Conservation (phyloP, 768 basidiomycete genomes). For the Tephrocybe sp. region DNA sequence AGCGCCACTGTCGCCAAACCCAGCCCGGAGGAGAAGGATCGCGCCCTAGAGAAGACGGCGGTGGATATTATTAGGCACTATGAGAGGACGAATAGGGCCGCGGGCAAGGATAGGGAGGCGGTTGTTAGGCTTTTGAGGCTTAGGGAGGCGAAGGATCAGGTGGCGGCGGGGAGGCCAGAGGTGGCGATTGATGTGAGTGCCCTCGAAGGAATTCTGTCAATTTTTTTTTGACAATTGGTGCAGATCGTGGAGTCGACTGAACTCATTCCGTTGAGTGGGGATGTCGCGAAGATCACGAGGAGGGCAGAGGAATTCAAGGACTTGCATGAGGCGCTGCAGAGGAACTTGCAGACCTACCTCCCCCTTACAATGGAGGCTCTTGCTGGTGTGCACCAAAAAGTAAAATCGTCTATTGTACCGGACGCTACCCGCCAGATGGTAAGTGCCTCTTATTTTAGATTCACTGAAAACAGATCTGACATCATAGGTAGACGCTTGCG, state of each 20-base stretch:
- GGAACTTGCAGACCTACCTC: conserved; percentile 87
- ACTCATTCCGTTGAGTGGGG: conserved; percentile 84
- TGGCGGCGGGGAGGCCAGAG: conserved; percentile 71
- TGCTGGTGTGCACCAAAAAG: conserved; percentile 74
- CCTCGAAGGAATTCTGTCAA: neutral
- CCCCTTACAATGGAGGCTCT: conserved; percentile 92
- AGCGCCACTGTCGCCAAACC: conserved; percentile 80
- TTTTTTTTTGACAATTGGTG: neutral
- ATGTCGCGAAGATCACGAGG: conserved; percentile 81
- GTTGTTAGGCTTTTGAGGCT: conserved; percentile 76
- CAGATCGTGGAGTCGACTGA: conserved; percentile 87
- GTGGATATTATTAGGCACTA: conserved; percentile 78
- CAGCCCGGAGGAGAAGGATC: conserved; percentile 59
- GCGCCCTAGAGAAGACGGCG: conserved; percentile 71
- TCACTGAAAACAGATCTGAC: neutral
- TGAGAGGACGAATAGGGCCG: conserved; percentile 71
- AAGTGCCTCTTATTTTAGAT: conserved; percentile 21
- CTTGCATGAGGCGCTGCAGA: conserved; percentile 81
- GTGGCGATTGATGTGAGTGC: conserved; percentile 75
- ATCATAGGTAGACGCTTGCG: conserved; percentile 63
- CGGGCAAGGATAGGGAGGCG: conserved; percentile 72
- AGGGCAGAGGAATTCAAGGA: conserved; percentile 90
- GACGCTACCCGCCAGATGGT: conserved; percentile 82
- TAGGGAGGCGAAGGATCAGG: conserved; percentile 77
- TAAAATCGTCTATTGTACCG: conserved; percentile 68